phyloP scores from a whole-genome alignment of 2,329 filamentous ascomycete genomes.

The Arthrocladium fulminans region DNA sequence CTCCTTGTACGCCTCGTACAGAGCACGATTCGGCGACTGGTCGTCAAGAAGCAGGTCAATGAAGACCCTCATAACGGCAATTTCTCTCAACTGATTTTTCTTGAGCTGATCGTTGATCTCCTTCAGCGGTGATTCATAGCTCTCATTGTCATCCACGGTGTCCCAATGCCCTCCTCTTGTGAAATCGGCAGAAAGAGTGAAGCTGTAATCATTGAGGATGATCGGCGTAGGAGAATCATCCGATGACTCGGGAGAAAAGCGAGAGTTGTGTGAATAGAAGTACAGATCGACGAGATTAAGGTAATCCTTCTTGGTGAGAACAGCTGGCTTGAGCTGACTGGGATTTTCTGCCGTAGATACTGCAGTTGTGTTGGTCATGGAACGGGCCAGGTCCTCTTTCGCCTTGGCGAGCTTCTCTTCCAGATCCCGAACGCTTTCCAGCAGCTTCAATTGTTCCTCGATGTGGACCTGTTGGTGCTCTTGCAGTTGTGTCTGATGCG shows the following conservation, averaged over 20 bases:
- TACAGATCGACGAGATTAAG: slow-evolving; percentile 41
- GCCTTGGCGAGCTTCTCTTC: slow-evolving; percentile 21
- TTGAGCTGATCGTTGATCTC: slow-evolving; percentile 30
- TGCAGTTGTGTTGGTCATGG: slow-evolving; percentile 6
- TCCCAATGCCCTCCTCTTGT: slow-evolving; percentile 10
- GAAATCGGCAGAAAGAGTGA: slow-evolving; percentile 22
- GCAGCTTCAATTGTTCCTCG: slow-evolving; percentile 17
- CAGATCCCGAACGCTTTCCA: slow-evolving; percentile 20
- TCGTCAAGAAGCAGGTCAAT: slow-evolving; percentile 37
- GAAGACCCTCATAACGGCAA: slow-evolving; percentile 23
- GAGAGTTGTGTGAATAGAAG: slow-evolving; percentile 29
- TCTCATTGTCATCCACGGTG: slow-evolving; percentile 15
- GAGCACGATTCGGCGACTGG: slow-evolving; percentile 36
- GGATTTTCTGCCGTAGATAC: not conserved
- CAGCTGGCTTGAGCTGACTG: slow-evolving; percentile 4
- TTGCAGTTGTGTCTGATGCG: slow-evolving; percentile 26
- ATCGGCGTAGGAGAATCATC: slow-evolving; percentile 21
- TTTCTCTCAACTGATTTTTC: slow-evolving; percentile 22
- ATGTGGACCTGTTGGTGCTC: slow-evolving; percentile 30
- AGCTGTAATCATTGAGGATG: slow-evolving; percentile 21
- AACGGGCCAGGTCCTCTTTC: slow-evolving; percentile 14
- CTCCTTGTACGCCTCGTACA: slow-evolving; percentile 46
- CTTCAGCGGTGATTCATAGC: slow-evolving; percentile 22
- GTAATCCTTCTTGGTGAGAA: slow-evolving; percentile 36
- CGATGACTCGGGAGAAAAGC: slow-evolving; percentile 22